These are phyloP conservation scores for Ophiocordyceps robertsii DNA, from an alignment of 2,329 filamentous ascomycete species.

Conservation along the genomic window DNA sequence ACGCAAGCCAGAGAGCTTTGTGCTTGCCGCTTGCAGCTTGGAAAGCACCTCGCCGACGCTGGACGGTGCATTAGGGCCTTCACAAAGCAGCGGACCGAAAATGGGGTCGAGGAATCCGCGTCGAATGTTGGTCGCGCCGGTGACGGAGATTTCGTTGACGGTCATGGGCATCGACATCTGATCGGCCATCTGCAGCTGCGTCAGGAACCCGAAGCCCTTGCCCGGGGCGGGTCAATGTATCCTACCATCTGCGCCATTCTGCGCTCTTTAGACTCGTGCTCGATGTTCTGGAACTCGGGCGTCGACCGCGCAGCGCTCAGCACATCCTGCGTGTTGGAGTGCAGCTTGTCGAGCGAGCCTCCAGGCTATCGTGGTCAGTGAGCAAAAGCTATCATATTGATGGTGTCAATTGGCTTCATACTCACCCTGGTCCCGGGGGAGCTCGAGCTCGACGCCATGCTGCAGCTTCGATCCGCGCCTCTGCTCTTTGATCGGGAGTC, in stretches of 20 bases:
- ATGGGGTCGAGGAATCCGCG: slow-evolving; percentile 70
- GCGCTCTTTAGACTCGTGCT: slow-evolving; percentile 25
- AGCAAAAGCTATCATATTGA: not conserved
- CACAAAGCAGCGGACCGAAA: slow-evolving; percentile 63
- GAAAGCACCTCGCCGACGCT: slow-evolving; percentile 69
- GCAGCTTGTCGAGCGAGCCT: slow-evolving; percentile 25
- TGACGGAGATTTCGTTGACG: slow-evolving; percentile 71
- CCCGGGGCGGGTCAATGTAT: not conserved
- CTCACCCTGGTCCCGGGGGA: slow-evolving; percentile 17
- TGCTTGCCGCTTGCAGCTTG: slow-evolving; percentile 55
- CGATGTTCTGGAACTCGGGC: slow-evolving; percentile 19
- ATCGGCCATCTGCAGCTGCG: slow-evolving; percentile 31
- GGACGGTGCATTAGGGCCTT: slow-evolving; percentile 51
- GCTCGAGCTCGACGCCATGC: slow-evolving; percentile 20
- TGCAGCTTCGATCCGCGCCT: slow-evolving; percentile 4
- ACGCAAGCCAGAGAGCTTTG: slow-evolving; percentile 74
- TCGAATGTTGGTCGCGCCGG: slow-evolving; percentile 75
- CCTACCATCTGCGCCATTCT: slow-evolving; percentile 24
- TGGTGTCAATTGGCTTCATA: too few species aligned
- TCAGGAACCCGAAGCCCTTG: slow-evolving; percentile 6
- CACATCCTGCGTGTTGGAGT: slow-evolving; percentile 22
- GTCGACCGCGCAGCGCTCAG: slow-evolving; percentile 24
- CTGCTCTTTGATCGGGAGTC: not conserved
- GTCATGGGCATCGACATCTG: slow-evolving; percentile 82
- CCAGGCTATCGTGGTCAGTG: slow-evolving; percentile 14